Conservation (phyloP, 768 basidiomycete genomes). For the Leccinum arenicola region DNA sequence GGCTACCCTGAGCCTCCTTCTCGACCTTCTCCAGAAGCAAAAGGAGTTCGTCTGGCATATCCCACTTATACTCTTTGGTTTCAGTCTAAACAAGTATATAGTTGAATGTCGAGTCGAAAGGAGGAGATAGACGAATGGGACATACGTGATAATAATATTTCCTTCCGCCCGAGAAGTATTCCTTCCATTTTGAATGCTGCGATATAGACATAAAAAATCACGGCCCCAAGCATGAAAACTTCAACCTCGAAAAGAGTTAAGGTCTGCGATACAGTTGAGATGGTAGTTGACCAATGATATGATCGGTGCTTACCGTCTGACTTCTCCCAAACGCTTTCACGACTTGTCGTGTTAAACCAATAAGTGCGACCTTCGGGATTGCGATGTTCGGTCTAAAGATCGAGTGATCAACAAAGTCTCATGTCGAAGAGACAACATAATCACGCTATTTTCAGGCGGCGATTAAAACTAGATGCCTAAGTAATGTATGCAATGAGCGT, state of each 20-base stretch:
- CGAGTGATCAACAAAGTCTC: constrained; percentile 2
- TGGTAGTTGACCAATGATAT: not conserved
- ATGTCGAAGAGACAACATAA: constrained; percentile 21
- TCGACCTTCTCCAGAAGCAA: constrained; percentile 84
- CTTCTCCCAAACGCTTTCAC: constrained; percentile 97
- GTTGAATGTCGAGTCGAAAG: constrained; percentile 1
- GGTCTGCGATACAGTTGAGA: constrained; percentile 43
- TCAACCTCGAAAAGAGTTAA: constrained; percentile 86
- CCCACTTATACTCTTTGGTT: constrained; percentile 95
- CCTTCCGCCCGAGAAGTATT: constrained; percentile 88
- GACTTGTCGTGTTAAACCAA: constrained; percentile 89
- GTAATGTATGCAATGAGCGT: no score
- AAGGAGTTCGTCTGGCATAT: constrained; percentile 90
- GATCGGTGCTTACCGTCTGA: constrained; percentile 67
- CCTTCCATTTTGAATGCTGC: constrained; percentile 93
- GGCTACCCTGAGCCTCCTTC: constrained; percentile 54
- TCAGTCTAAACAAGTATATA: constrained; percentile 52
- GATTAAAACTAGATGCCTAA: constrained; percentile 11
- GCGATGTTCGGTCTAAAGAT: constrained; percentile 79
- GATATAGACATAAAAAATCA: constrained; percentile 7
- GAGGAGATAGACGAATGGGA: not conserved
- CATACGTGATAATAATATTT: constrained; percentile 89
- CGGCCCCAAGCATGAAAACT: not conserved
- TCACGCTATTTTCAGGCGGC: constrained; percentile 17
- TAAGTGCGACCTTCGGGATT: constrained; percentile 96